phyloP scores from a whole-genome alignment of 768 basidiomycete species.

The Mycena epipterygia region DNA sequence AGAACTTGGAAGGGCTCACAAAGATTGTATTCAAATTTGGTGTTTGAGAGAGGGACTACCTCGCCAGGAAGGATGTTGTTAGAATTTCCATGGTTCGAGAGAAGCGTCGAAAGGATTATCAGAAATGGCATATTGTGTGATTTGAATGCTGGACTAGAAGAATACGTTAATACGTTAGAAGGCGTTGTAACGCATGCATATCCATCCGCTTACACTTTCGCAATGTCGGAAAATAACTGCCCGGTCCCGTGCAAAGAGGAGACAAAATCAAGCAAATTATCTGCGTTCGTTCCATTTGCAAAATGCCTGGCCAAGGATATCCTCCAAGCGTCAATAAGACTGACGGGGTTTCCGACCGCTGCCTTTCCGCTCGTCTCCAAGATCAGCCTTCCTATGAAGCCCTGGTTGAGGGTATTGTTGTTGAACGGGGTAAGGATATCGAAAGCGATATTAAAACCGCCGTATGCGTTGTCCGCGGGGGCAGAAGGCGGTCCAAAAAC shows the following conservation, averaged over 20 bases:
- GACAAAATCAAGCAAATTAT: conserved; percentile 44
- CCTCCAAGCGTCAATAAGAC: conserved; percentile 24
- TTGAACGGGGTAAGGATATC: conserved; percentile 42
- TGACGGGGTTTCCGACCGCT: conserved; percentile 38
- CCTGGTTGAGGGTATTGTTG: conserved; percentile 33
- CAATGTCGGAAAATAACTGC: conserved; percentile 48
- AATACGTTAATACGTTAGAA: too few relatives aligned
- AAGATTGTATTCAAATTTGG: conserved; percentile 52
- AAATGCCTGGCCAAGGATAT: conserved; percentile 35
- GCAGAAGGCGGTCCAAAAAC: conserved; percentile 41
- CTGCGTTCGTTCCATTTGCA: conserved; percentile 49
- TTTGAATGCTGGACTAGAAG: conserved; percentile 48
- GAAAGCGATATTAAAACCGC: conserved; percentile 51
- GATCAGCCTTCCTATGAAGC: conserved; percentile 38
- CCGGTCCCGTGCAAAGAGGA: conserved; percentile 49
- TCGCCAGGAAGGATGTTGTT: conserved; percentile 37
- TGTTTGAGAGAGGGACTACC: conserved; percentile 46
- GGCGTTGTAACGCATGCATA: neutral
- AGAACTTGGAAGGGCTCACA: conserved; percentile 22
- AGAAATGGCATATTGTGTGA: conserved; percentile 55
- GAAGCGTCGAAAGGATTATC: conserved; percentile 48
- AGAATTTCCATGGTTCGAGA: conserved; percentile 41
- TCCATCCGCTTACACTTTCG: conserved; percentile 50
- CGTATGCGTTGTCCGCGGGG: conserved; percentile 42
- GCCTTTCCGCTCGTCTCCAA: conserved; percentile 52